Base-by-base conservation (phyloP, 495 filamentous ascomycete genomes). In the Thozetella sp. region DNA sequence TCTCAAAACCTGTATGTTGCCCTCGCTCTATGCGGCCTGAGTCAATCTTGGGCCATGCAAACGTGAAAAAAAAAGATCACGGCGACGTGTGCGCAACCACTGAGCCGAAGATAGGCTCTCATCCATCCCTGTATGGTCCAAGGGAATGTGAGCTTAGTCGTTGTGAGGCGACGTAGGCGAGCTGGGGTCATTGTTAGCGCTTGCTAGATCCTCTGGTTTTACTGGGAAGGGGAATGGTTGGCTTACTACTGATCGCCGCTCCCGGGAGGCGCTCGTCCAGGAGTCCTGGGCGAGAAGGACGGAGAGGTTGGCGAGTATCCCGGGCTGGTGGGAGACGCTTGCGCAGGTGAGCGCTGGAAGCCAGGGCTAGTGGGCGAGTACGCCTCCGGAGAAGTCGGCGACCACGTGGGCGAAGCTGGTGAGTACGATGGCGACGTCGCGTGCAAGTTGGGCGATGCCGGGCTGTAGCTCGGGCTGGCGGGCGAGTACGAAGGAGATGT, bases 291-390 rank as follows among this genome's bases (percentile, higher is more conserved):
- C 24, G 74, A 75, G 63, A 75, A 80, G 22, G 70, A 70, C 25
- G 79, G 77, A 48, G 76, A 78, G 13, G 79, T 81, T 25, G 82
- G 82, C 26, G 79, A 84, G 61, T 83, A 83, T 10, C 74, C 67
- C 15, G 82, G 83, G 69, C 80, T 82, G 37, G 82, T 79, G n/a
- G 81, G 82, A 11, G 83, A 81, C 66, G 68, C 64, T 58, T 78
- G 78, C 59, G 71, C 76, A 10, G 86, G 84, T 22, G 86, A 86
- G 62, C 81, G 80, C 72, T 82, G 77, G 73, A 90, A 87, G 43
- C 82, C 80, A 24, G 91, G 91, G 61, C 88, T 91, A 37, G 90
- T 92, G 9, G 90, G 90, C 45, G 89, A 92, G 69, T 93, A 93
- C 9, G 83, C 84, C 64, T 86, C 83, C 3, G 88, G 88, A 17